phyloP scores from a whole-genome alignment of 1,284 basidiomycete genomes.

The Anthracocystis walkeri region DNA sequence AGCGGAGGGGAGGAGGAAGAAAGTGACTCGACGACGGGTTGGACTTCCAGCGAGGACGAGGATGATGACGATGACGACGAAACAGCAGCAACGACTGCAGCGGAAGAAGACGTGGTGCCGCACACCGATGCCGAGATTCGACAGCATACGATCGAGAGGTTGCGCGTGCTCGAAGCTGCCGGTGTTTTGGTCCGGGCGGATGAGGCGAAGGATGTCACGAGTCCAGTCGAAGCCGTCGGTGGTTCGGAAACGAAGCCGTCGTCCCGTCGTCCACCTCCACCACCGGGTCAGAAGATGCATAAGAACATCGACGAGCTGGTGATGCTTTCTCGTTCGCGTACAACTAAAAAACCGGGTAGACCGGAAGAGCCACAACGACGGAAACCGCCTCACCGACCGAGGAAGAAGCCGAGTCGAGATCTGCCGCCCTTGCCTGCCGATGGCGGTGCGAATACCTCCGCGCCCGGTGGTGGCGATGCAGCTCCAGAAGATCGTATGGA shows the following conservation, averaged over 20 bases:
- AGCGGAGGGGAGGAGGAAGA: slow-evolving; percentile 63
- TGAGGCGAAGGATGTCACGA: slow-evolving; percentile 7
- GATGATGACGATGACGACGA: slow-evolving; percentile 70
- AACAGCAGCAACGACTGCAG: neutral
- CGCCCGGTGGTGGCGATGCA: neutral
- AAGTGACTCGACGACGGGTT: slow-evolving; percentile 71
- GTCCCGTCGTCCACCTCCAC: slow-evolving; percentile 44
- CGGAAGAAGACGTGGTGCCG: slow-evolving; percentile 36
- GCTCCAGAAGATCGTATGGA: slow-evolving; percentile 73
- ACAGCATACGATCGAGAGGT: slow-evolving; percentile 80
- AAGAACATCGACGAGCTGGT: slow-evolving; percentile 51
- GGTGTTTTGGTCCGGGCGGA: slow-evolving; percentile 79
- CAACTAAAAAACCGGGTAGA: slow-evolving; percentile 34
- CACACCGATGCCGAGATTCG: slow-evolving; percentile 73
- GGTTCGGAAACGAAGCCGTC: slow-evolving; percentile 15
- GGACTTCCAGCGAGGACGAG: slow-evolving; percentile 72
- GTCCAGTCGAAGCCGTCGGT: neutral
- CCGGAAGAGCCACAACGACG: slow-evolving; percentile 51
- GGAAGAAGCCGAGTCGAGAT: slow-evolving; percentile 41
- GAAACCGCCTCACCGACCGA: slow-evolving; percentile 38
- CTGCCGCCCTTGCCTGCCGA: slow-evolving; percentile 38
- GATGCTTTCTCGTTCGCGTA: slow-evolving; percentile 43
- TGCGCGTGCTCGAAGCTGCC: slow-evolving; percentile 85
- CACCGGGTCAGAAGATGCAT: slow-evolving; percentile 40
- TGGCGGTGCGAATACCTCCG: slow-evolving; percentile 6